A percentile compares a stretch with the other conserved stretches of the same genome.
phyloP scores from a whole-genome alignment of 305 asterid species.

The Fraxinus baroniana region DNA sequence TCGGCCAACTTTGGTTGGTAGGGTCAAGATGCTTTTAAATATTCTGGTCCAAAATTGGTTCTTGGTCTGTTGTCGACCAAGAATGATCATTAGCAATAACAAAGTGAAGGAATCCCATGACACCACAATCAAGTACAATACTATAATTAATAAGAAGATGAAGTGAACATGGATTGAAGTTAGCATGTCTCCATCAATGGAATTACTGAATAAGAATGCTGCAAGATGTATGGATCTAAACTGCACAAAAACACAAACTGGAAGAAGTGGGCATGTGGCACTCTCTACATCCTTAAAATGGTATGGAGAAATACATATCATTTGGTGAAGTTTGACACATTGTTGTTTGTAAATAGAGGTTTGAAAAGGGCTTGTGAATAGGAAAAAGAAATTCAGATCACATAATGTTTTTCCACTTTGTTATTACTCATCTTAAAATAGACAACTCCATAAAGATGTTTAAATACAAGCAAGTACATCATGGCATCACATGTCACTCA shows the following conservation, averaged over 20 bases:
- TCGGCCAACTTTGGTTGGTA: neutral
- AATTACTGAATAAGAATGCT: neutral
- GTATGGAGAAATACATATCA: neutral
- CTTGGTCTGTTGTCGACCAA: neutral
- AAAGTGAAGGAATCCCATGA: neutral
- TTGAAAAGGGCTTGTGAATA: neutral
- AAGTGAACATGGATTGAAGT: neutral
- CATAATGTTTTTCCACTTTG: neutral
- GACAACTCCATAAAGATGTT: neutral
- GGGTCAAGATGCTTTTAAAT: neutral
- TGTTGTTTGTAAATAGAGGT: neutral
- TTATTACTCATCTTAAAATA: neutral
- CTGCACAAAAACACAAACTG: neutral
- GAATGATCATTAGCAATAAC: neutral
- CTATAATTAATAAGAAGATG: neutral
- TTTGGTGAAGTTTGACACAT: neutral
- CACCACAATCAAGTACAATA: neutral
- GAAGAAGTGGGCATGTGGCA: slow-evolving; percentile 4
- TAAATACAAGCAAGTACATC: neutral
- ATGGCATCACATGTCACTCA: neutral
- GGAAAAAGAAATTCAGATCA: neutral
- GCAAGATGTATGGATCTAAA: neutral
- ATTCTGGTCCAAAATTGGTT: neutral
- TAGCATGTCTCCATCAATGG: slow-evolving; percentile 1
- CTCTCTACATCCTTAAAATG: neutral